A percentile compares a stretch with the other conserved stretches of the same genome.
Conservation (phyloP, 106 monocot genomes). For the Xerophyta viscosa region DNA sequence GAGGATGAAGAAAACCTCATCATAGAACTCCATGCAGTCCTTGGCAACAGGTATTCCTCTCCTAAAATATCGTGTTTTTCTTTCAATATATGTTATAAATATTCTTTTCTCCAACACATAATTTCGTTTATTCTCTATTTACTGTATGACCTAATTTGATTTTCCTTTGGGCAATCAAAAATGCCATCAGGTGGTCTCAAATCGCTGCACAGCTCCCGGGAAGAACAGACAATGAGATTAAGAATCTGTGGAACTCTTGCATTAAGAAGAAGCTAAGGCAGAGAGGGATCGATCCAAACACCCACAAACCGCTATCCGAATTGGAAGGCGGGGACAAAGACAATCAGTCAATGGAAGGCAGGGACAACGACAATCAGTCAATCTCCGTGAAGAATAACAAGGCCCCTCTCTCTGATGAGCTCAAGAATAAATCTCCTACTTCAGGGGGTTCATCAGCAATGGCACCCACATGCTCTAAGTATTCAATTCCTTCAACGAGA, state of each 20-base stretch:
- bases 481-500: conserved; percentile 6
- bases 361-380: neutral
- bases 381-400: conserved; percentile 2
- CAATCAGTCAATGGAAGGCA: too few species aligned
- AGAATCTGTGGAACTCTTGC: conserved; percentile 51
- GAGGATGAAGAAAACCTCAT: conserved; percentile 48
- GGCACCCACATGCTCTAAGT: conserved; percentile 1
- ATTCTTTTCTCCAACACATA: too few species aligned
- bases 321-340: conserved; percentile 1
- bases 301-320: conserved; percentile 37
- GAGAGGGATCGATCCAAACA: conserved; percentile 45
- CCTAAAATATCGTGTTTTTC: too few species aligned
- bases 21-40: conserved; percentile 40
- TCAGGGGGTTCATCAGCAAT: neutral
- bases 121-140: too few species aligned
- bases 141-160: neutral
- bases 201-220: conserved; percentile 51
- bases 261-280: conserved; percentile 53
- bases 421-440: neutral
- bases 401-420: neutral
- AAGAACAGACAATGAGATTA: conserved; percentile 57
- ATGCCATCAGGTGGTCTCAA: conserved; percentile 37
- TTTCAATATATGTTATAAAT: too few species aligned
- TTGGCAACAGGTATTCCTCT: conserved; percentile 59
- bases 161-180: too few species aligned